phyloP scores from a whole-genome alignment of 129 eudicot species.

The Centaurea solstitialis region DNA sequence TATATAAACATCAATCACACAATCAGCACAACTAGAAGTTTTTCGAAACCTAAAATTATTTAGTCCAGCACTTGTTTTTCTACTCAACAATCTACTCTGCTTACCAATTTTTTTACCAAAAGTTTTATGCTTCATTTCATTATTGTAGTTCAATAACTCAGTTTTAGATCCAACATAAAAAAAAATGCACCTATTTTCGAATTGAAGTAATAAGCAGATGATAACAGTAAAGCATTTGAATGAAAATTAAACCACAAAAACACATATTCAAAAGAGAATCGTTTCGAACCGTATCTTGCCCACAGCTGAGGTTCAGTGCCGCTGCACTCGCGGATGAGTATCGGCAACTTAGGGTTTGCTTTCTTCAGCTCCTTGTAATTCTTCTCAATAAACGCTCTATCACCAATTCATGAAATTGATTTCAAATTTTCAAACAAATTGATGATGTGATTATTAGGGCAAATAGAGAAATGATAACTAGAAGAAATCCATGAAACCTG shows the following conservation, averaged over 20 bases:
- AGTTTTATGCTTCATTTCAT: background rate
- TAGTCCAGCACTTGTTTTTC: background rate
- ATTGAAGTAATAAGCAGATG: background rate
- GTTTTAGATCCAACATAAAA: background rate
- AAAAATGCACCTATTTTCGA: background rate
- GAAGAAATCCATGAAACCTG: background rate
- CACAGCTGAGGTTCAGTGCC: constrained; percentile 74
- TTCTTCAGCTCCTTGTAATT: constrained; percentile 71
- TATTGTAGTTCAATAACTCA: background rate
- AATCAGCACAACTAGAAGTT: no score
- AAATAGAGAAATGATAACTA: background rate
- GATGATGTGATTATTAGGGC: background rate
- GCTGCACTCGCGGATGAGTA: constrained; percentile 65
- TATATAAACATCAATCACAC: background rate
- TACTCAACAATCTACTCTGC: background rate
- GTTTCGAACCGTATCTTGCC: constrained; percentile 67
- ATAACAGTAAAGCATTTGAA: background rate
- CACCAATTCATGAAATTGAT: background rate
- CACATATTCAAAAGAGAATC: no score
- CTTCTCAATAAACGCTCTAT: constrained; percentile 64
- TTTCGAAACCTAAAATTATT: no score
- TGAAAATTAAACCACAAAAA: background rate
- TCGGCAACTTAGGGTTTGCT: constrained; percentile 62
- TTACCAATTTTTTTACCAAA: background rate
- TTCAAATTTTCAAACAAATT: background rate